Evolutionary conservation across 1,284 basidiomycete species (phyloP), one percentile per base, ranked within the genome.

Genomic region (Vanrija sp.): DNA sequence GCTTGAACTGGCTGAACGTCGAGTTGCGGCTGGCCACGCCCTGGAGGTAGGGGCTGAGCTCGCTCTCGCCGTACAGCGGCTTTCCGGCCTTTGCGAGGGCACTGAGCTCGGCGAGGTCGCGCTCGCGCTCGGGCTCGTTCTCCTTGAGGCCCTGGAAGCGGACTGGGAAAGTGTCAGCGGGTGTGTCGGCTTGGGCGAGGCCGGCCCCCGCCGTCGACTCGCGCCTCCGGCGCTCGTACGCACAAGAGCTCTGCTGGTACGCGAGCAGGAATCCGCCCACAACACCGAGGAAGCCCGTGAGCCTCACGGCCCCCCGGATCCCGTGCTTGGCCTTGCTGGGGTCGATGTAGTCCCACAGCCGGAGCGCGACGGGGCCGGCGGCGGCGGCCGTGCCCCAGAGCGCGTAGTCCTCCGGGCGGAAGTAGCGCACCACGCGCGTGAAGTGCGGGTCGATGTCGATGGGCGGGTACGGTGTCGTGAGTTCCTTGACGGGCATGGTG

Each of bases 61-160:
- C 80, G 23, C 87, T 88, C 73, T 86, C 81, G 60, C 92, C 92
- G 71, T 93, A 89, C 44, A 96, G 73, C 15, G 91, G 84, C 71
- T 89, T 84, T 51, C 91, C 91, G 31, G 85, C 82, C 59, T 76
- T 77, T 14, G 83, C 86, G 37, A 82, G 83, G 59, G 85, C 83
- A 41, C 82, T 83, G 45, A 96, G 78, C 74, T 96, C 93, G 22
- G 79, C 79, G 47, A 85, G 70, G 73, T 96, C 93, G 73, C 79
- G 80, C 55, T 82, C 82, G 64, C 86, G 82, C 72, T 97, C 93
- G 19, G 82, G 79, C 61, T 83, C 84, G 79, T 99, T 99, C 79
- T 98, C 95, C 20, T 82, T 80, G 88, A 90, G 94, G 47, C 95
- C 95, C 90, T 90, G 94, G 82, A 98, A 95, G 42, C 95, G 92